Evolutionary conservation across 495 filamentous ascomycete genomes (phyloP).

Genomic region (Daldinia vernicosa): DNA sequence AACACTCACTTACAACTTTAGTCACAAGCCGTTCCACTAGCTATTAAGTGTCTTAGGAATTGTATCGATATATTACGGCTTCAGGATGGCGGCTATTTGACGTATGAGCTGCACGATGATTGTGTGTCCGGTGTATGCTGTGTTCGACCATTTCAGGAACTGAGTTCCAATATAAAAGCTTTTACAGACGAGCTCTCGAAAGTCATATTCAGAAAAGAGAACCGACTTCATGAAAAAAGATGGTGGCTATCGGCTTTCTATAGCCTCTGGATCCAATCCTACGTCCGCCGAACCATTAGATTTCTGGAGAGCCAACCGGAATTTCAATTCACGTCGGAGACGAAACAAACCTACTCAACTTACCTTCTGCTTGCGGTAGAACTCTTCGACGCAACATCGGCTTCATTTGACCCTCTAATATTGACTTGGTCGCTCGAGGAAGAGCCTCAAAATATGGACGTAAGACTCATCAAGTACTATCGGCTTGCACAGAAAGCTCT

Average conservation of each 20-base stretch:
- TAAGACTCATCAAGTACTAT: constrained; percentile 42
- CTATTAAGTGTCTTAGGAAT: constrained; percentile 33
- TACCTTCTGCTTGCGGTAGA: constrained; percentile 35
- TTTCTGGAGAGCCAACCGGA: constrained; percentile 27
- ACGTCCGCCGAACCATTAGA: constrained; percentile 35
- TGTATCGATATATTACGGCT: constrained; percentile 37
- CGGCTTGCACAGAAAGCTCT: constrained; percentile 36
- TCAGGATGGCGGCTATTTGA: constrained; percentile 23
- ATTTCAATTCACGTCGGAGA: constrained; percentile 7
- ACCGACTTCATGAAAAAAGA: constrained; percentile 37
- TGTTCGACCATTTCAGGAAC: constrained; percentile 22
- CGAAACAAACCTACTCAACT: constrained; percentile 8
- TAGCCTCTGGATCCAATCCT: constrained; percentile 42
- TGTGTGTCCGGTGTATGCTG: constrained; percentile 20
- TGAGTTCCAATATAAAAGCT: constrained; percentile 30
- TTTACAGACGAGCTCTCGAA: constrained; percentile 40
- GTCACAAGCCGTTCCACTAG: constrained; percentile 28
- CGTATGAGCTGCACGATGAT: constrained; percentile 21
- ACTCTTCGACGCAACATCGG: constrained; percentile 35
- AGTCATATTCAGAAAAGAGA: constrained; percentile 41
- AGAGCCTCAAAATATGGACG: constrained; percentile 37
- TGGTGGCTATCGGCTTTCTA: constrained; percentile 45
- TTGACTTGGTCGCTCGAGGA: constrained; percentile 41
- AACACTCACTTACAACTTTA: constrained; percentile 1
- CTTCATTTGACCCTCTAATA: constrained; percentile 39